Conservation (phyloP, 345 rosid species). For the Camelina sativa region DNA sequence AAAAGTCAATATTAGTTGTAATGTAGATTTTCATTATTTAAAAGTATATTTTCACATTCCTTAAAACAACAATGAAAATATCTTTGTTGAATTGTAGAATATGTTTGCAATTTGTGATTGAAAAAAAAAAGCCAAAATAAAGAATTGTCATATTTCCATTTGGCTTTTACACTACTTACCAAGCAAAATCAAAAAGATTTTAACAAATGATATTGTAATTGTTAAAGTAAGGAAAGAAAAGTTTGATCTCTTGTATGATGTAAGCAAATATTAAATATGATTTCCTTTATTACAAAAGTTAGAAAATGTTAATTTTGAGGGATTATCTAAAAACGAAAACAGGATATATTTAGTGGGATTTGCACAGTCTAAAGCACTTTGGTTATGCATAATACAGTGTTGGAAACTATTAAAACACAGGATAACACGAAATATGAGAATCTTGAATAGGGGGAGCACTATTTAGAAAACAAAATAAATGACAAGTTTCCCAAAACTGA, state of each 20-base stretch:
- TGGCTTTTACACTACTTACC: too few relatives aligned
- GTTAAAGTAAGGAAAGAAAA: neutral
- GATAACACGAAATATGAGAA: conserved; percentile 29
- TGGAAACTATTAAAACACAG: conserved; percentile 7
- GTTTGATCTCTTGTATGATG: neutral
- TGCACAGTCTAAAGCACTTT: too few relatives aligned
- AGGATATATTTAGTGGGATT: too few relatives aligned
- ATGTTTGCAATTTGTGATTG: neutral
- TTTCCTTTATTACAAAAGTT: neutral
- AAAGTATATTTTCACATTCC: too few relatives aligned
- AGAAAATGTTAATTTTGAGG: neutral
- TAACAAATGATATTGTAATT: neutral
- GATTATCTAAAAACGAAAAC: too few relatives aligned
- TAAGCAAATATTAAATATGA: neutral
- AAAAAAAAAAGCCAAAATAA: neutral
- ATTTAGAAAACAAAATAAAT: neutral
- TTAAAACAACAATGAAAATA: too few relatives aligned
- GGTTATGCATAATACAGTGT: too few relatives aligned
- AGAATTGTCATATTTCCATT: neutral
- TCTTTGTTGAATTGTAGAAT: neutral
- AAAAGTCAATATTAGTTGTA: neutral
- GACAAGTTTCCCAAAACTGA: conserved; percentile 32
- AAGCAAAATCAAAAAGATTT: neutral
- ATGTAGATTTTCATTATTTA: neutral
- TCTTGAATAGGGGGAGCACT: conserved; percentile 18